Conservation (phyloP, 306 rosid species). For the Crataegus laevigata region DNA sequence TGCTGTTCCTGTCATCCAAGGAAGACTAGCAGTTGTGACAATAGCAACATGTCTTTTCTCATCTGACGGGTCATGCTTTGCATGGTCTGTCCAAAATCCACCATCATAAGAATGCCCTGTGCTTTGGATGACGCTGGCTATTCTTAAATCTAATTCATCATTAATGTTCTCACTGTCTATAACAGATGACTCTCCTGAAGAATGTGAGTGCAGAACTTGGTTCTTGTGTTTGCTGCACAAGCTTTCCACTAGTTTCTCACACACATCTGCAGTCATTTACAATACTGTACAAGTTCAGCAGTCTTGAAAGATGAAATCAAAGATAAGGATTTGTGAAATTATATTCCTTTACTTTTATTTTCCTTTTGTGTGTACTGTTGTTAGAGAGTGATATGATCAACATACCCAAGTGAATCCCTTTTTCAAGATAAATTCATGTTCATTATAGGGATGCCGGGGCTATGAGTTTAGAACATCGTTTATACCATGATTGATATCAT, state of each 20-base stretch:
- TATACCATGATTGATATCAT: neutral
- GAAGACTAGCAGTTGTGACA: conserved; percentile 98
- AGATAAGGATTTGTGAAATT: neutral
- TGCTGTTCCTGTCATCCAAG: conserved; percentile 99
- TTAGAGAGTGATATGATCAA: neutral
- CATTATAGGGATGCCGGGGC: neutral
- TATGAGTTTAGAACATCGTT: neutral
- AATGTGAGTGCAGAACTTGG: conserved; percentile 43
- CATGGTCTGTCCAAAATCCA: conserved; percentile 77
- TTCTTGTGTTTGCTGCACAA: conserved; percentile 79
- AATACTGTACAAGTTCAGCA: conserved; percentile 14
- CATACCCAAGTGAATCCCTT: neutral
- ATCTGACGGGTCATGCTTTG: conserved; percentile 46
- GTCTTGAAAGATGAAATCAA: neutral
- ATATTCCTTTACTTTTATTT: neutral
- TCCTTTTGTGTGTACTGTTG: neutral
- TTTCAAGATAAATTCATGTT: neutral
- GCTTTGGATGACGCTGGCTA: conserved; percentile 92
- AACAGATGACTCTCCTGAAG: conserved; percentile 57
- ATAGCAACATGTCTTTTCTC: conserved; percentile 83
- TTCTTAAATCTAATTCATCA: conserved; percentile 77
- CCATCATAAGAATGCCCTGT: conserved; percentile 87
- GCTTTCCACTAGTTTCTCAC: conserved; percentile 86
- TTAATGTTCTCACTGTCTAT: conserved; percentile 58
- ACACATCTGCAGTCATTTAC: conserved; percentile 53